A percentile compares a stretch with the other conserved stretches of the same genome.
phyloP scores from a whole-genome alignment of 805 yeast species.

The Ogataea trehalophila region DNA sequence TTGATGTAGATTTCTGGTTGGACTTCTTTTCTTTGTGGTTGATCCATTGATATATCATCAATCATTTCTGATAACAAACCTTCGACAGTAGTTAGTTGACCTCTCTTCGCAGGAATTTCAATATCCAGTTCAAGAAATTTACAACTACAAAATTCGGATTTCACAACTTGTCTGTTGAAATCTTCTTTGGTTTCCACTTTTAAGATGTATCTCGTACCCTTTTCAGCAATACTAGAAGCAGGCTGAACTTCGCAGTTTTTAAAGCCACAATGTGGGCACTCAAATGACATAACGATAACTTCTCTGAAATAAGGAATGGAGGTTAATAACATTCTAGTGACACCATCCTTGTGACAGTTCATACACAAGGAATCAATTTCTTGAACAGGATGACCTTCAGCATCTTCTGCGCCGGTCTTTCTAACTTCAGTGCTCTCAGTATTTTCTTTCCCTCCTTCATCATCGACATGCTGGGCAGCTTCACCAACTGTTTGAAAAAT shows the following conservation, averaged over 20 bases:
- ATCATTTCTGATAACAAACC: conserved; percentile 83
- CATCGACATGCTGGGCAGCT: conserved; percentile 44
- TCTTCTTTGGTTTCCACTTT: conserved; percentile 67
- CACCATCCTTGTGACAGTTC: conserved; percentile 88
- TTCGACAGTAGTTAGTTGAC: conserved; percentile 89
- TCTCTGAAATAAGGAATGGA: conserved; percentile 89
- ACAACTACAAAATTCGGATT: conserved; percentile 80
- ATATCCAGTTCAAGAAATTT: conserved; percentile 79
- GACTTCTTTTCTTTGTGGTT: conserved; percentile 64
- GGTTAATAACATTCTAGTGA: conserved; percentile 78
- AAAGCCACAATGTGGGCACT: conserved; percentile 91
- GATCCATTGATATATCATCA: conserved; percentile 75
- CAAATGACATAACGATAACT: conserved; percentile 89
- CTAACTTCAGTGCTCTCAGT: conserved; percentile 40
- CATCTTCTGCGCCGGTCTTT: conserved; percentile 74
- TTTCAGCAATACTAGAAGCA: conserved; percentile 88
- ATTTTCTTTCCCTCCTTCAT: conserved; percentile 21
- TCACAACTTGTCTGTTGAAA: conserved; percentile 85
- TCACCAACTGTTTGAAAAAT: conserved; percentile 59
- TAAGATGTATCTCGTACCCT: conserved; percentile 71
- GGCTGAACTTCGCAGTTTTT: conserved; percentile 92
- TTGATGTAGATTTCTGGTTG: conserved; percentile 76
- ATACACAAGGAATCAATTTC: conserved; percentile 93
- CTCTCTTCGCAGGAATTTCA: conserved; percentile 93
- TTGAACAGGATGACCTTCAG: conserved; percentile 90